phyloP scores from a whole-genome alignment of 352 stramenopile species.

The Globisporangium emineosum region DNA sequence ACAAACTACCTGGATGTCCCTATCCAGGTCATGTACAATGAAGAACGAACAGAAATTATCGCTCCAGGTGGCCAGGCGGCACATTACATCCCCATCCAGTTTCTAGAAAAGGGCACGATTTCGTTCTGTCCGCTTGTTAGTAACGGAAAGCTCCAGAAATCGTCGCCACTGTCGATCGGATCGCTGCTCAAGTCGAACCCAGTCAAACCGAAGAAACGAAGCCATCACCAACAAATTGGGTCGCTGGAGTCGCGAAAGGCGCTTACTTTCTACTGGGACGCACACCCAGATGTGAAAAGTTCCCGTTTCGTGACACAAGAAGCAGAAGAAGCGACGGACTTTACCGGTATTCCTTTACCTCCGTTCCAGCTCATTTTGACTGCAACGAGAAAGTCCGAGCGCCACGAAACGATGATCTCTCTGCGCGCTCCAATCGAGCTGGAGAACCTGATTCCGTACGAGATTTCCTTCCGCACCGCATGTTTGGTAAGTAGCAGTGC shows the following conservation, averaged over 20 bases:
- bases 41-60: constrained; percentile 51
- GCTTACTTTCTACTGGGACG: constrained; percentile 78
- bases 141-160: constrained; percentile 60
- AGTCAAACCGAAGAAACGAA: constrained; percentile 25
- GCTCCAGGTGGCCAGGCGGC: constrained; percentile 38
- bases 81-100: constrained; percentile 83
- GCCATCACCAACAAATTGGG: constrained; percentile 42
- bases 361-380: constrained; percentile 79
- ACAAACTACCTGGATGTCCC: constrained; percentile 69
- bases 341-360: constrained; percentile 34
- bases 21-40: constrained; percentile 79
- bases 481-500: constrained; percentile 66
- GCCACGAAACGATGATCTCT: constrained; percentile 69
- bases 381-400: constrained; percentile 66
- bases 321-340: constrained; percentile 7
- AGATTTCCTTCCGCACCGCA: constrained; percentile 66
- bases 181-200: constrained; percentile 42
- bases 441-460: constrained; percentile 77
- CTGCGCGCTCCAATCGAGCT: constrained; percentile 65
- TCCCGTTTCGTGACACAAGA: constrained; percentile 2
- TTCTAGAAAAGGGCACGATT: constrained; percentile 62
- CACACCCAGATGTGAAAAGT: constrained; percentile 23
- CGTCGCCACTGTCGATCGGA: constrained; percentile 52
- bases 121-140: constrained; percentile 65
- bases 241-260: constrained; percentile 60